Conservation (phyloP, 169 alveolate species). For the Miamiensis avidus region DNA sequence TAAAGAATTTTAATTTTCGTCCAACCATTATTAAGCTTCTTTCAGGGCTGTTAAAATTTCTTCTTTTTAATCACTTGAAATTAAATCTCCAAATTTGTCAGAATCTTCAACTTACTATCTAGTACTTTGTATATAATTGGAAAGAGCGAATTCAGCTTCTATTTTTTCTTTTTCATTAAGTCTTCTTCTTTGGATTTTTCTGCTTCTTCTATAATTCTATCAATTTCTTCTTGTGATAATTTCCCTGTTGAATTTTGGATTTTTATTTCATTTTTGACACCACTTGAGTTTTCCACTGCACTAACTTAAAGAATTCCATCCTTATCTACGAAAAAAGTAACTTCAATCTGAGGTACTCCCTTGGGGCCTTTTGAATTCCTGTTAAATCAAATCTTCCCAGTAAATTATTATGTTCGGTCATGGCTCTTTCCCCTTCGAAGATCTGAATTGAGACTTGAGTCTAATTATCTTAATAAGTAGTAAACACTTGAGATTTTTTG, state of each 20-base stretch:
- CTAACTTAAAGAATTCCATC: slow-evolving; percentile 57
- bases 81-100: slow-evolving; percentile 90
- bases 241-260: slow-evolving; percentile 63
- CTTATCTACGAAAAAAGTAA: slow-evolving; percentile 63
- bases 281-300: slow-evolving; percentile 48
- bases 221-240: slow-evolving; percentile 63
- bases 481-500: slow-evolving; percentile 26
- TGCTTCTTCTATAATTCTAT: slow-evolving; percentile 93
- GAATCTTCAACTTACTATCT: slow-evolving; percentile 91
- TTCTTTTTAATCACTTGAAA: slow-evolving; percentile 92
- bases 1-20: slow-evolving; percentile 91
- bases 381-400: slow-evolving; percentile 58
- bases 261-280: slow-evolving; percentile 3
- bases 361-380: slow-evolving; percentile 38
- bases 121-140: slow-evolving; percentile 91
- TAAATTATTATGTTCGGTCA: slow-evolving; percentile 52
- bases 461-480: slow-evolving; percentile 47
- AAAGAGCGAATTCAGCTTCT: slow-evolving; percentile 93
- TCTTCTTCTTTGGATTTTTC: slow-evolving; percentile 95
- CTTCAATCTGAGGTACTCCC: slow-evolving; percentile 58
- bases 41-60: slow-evolving; percentile 86
- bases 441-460: slow-evolving; percentile 37
- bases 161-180: slow-evolving; percentile 88
- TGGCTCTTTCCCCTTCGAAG: slow-evolving; percentile 65
- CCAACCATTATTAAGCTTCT: slow-evolving; percentile 93